Evolutionary conservation across 208 protist species (phyloP), one percentile per base, ranked within the genome.

Genomic region (Strigomonas culicis): DNA sequence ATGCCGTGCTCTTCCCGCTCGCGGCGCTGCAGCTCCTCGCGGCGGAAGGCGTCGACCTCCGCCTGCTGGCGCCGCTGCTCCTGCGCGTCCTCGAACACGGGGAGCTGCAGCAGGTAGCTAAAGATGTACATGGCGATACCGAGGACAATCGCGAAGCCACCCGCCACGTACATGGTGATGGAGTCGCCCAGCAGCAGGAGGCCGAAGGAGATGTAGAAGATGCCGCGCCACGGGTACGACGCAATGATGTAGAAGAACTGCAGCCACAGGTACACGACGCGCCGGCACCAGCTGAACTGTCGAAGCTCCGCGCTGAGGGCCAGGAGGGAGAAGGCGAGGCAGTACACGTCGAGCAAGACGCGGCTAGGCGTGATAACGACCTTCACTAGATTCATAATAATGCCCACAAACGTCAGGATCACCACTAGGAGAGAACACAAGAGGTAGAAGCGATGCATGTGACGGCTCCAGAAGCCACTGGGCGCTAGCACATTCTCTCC

Each of bases 141-240:
- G 4, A 84, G 63, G 24, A 59, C 65, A 27, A 90, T 73, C 10
- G 82, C 57, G 19, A 86, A 21, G 13, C 55, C 55, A 6, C 70
- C 75, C 19, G 76, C 78, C 4, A 90, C 56, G 60, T 84, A 77
- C 50, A 76, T 66, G 31, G 84, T 24, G 0, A 58, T 30, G 24
- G 59, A 46, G 17, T 44, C 65, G 0, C 75, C 84, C 46, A 96
- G 63, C 17, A 82, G 53, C 30, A 91, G 67, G n/a, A 74, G 63
- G 22, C 87, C 90, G 46, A 93, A 73, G 44, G 92, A 82, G 39
- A 92, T 63, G 72, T 93, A 96, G 55, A 90, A 91, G 39, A 86
- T 31, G 43, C 71, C 73, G 39, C 90, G 74, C 1, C 74, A 71
- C 43, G 66, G 64, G 74, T 91, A 92, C 53, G 74, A 81, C 28